These are phyloP conservation scores for Microcera coccophila DNA, from an alignment of 2,329 filamentous ascomycete genomes.

Conservation along the genomic window DNA sequence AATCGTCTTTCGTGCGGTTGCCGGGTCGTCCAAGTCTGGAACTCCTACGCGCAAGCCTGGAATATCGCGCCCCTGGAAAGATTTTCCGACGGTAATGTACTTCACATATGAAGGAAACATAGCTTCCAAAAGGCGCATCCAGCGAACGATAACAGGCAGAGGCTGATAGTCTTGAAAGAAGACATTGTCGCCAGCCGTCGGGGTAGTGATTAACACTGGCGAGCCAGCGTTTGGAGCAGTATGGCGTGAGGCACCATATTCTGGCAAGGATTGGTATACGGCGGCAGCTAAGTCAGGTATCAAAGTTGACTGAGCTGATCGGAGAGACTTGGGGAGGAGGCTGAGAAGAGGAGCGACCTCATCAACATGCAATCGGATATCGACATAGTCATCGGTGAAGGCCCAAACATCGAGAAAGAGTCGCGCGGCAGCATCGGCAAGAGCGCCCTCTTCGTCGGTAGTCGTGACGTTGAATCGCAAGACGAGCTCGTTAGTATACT, in stretches of 20 bases:
- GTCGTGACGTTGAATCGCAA: constrained; percentile 79
- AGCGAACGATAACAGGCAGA: constrained; percentile 73
- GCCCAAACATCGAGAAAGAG: constrained; percentile 91
- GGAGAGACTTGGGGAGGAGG: constrained; percentile 71
- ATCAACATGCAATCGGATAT: constrained; percentile 74
- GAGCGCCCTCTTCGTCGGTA: constrained; percentile 61
- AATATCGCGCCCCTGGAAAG: constrained; percentile 84
- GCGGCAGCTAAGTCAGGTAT: constrained; percentile 77
- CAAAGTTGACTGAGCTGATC: constrained; percentile 66
- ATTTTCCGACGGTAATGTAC: constrained; percentile 73
- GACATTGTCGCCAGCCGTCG: constrained; percentile 57
- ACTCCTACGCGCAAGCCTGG: constrained; percentile 72
- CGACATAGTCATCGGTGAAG: constrained; percentile 74
- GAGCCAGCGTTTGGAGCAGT: constrained; percentile 25
- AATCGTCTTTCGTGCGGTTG: constrained; percentile 65
- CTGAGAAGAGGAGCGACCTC: constrained; percentile 74
- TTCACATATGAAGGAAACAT: constrained; percentile 82
- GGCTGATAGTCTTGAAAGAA: constrained; percentile 95
- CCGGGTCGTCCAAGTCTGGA: constrained; percentile 41
- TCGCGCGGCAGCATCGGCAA: constrained; percentile 68
- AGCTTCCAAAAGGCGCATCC: constrained; percentile 85
- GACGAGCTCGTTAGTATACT: constrained; percentile 79
- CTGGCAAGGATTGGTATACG: constrained; percentile 55
- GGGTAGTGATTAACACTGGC: constrained; percentile 30
- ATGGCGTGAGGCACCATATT: constrained; percentile 13